Evolutionary conservation across 768 basidiomycete genomes (phyloP).

Genomic region (Lactarius tabidus): DNA sequence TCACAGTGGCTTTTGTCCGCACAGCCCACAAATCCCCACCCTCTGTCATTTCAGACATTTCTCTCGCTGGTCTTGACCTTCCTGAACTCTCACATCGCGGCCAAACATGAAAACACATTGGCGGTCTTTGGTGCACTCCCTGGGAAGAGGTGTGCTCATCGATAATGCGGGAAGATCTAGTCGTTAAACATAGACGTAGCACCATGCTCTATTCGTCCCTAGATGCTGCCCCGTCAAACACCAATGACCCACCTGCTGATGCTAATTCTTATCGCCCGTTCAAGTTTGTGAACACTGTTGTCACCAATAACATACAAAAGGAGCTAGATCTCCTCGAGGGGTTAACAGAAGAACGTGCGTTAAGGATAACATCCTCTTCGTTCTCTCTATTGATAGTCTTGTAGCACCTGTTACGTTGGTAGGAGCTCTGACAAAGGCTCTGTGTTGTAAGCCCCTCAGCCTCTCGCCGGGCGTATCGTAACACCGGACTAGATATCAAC

Average conservation of each 20-base stretch:
- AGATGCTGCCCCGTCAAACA: constrained; percentile 41
- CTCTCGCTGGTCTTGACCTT: constrained; percentile 85
- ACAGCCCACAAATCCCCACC: constrained; percentile 42
- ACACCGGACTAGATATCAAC: constrained; percentile 61
- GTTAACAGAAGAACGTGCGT: constrained; percentile 49
- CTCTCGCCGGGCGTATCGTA: background rate
- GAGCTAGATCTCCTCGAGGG: constrained; percentile 55
- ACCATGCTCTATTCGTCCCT: constrained; percentile 74
- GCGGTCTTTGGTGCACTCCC: constrained; percentile 90
- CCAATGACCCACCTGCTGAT: constrained; percentile 43
- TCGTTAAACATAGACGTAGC: constrained; percentile 37
- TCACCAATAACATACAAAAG: constrained; percentile 56
- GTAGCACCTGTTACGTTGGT: constrained; percentile 71
- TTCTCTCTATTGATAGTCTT: constrained; percentile 19
- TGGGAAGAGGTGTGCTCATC: constrained; percentile 60
- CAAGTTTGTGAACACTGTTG: constrained; percentile 63
- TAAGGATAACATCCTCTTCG: constrained; percentile 4
- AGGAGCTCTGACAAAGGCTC: constrained; percentile 83
- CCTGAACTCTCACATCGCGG: constrained; percentile 88
- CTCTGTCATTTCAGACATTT: constrained; percentile 66
- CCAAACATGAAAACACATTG: constrained; percentile 86
- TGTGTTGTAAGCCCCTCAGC: constrained; percentile 64
- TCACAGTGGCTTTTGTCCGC: constrained; percentile 80
- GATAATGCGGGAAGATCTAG: background rate
- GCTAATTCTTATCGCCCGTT: constrained; percentile 85